Evolutionary conservation across 352 stramenopile genomes (phyloP).

Genomic region (Pythium guiyangense): DNA sequence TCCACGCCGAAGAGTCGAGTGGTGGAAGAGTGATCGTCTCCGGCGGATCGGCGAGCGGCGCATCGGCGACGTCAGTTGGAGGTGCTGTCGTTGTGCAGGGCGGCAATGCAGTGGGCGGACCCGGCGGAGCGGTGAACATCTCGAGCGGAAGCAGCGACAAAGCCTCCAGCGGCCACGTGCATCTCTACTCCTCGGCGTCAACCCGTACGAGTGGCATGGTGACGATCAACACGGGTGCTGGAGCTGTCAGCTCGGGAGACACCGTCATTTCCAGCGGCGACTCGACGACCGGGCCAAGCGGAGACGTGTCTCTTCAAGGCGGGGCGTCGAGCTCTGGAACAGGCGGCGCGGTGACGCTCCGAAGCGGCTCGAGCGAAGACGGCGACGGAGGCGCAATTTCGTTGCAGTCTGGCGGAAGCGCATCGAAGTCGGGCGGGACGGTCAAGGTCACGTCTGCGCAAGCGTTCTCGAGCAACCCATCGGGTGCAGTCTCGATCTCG

Average conservation of each 20-base stretch:
- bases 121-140: slow-evolving; percentile 40
- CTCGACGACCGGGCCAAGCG: slow-evolving; percentile 26
- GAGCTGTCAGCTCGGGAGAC: background rate
- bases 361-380: slow-evolving; percentile 27
- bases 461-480: slow-evolving; percentile 15
- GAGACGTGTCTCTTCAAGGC: slow-evolving; percentile 39
- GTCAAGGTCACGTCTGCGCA: slow-evolving; percentile 19
- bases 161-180: slow-evolving; percentile 25
- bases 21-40: slow-evolving; percentile 40
- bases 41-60: slow-evolving; percentile 33
- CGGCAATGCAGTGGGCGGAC: slow-evolving; percentile 34
- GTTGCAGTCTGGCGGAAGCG: slow-evolving; percentile 11
- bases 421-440: slow-evolving; percentile 20
- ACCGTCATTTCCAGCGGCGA: slow-evolving; percentile 30
- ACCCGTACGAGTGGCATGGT: slow-evolving; percentile 3
- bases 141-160: slow-evolving; percentile 36
- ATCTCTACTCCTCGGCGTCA: slow-evolving; percentile 3
- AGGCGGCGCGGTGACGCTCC: slow-evolving; percentile 29
- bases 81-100: slow-evolving; percentile 34
- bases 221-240: slow-evolving; percentile 3
- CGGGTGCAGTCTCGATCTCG: slow-evolving; percentile 23
- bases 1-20: slow-evolving; percentile 26
- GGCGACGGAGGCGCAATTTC: slow-evolving; percentile 13
- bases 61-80: slow-evolving; percentile 28
- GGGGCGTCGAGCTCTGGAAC: slow-evolving; percentile 35